These are phyloP conservation scores for Remersonia thermophila DNA, from an alignment of 2,329 filamentous ascomycete genomes.

Conservation along the genomic window DNA sequence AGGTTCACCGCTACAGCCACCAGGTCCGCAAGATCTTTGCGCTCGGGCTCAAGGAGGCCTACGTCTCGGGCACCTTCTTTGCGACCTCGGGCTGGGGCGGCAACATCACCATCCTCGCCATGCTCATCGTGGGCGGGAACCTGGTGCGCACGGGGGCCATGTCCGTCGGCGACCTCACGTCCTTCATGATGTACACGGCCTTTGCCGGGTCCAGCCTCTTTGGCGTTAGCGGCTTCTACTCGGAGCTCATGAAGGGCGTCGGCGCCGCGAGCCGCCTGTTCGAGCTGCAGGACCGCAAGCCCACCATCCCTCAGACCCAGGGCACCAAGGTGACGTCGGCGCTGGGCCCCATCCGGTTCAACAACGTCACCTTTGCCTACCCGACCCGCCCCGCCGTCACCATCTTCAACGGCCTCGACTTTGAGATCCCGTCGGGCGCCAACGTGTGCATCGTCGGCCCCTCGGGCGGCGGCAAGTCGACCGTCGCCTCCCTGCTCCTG, in stretches of 20 bases:
- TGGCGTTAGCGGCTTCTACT: conserved; percentile 90
- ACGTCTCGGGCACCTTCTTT: conserved; percentile 88
- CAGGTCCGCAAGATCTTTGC: conserved; percentile 88
- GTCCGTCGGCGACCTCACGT: conserved; percentile 82
- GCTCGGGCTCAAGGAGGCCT: conserved; percentile 73
- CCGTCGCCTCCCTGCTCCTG: conserved; percentile 79
- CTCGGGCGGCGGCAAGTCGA: conserved; percentile 92
- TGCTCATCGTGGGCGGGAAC: conserved; percentile 80
- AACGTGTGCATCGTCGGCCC: conserved; percentile 96
- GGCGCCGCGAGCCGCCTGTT: conserved; percentile 94
- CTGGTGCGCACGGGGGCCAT: conserved; percentile 81
- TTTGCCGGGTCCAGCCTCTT: conserved; percentile 79
- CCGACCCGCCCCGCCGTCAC: conserved; percentile 82
- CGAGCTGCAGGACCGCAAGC: conserved; percentile 82
- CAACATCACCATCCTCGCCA: conserved; percentile 87
- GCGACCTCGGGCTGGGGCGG: conserved; percentile 76
- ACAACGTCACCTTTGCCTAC: conserved; percentile 78
- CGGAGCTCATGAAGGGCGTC: conserved; percentile 97
- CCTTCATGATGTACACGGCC: conserved; percentile 97
- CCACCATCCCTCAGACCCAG: conserved; percentile 76
- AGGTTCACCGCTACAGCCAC: conserved; percentile 80
- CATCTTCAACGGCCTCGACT: conserved; percentile 82
- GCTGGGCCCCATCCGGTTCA: conserved; percentile 78
- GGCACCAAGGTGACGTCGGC: conserved; percentile 71
- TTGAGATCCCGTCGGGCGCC: conserved; percentile 82